phyloP scores from a whole-genome alignment of 2,329 filamentous ascomycete species.

The Diaporthe sp. region DNA sequence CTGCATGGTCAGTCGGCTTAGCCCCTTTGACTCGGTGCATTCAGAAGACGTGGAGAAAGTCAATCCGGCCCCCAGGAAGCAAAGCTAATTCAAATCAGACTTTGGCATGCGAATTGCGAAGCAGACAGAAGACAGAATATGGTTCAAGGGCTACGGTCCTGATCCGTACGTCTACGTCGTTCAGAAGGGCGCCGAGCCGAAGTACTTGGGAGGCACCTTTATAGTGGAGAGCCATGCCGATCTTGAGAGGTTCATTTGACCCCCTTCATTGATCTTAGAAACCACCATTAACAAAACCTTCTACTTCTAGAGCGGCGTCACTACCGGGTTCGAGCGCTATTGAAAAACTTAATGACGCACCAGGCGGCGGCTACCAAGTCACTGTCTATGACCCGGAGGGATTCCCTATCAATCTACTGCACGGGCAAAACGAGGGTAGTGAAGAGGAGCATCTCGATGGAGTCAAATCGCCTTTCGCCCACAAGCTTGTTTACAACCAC shows the following conservation, averaged over 20 bases:
- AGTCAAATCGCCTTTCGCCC: not conserved
- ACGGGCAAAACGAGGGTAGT: not conserved
- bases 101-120: not conserved
- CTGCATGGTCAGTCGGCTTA: not conserved
- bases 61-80: not conserved
- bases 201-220: not conserved
- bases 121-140: not conserved
- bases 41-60: not conserved
- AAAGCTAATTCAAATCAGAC: not conserved
- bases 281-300: not conserved
- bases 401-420: not conserved
- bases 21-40: too few relatives aligned
- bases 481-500: not conserved
- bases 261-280: too few relatives aligned
- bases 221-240: not conserved
- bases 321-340: not conserved
- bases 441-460: not conserved
- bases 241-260: not conserved
- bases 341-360: not conserved
- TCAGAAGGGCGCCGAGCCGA: not conserved
- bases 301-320: not conserved
- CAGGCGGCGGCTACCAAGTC: not conserved
- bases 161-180: not conserved
- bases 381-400: not conserved
- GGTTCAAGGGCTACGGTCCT: slow-evolving; percentile 2